Base-by-base conservation (phyloP, 1,139 yeast species). In the Ogataea hybrid region DNA sequence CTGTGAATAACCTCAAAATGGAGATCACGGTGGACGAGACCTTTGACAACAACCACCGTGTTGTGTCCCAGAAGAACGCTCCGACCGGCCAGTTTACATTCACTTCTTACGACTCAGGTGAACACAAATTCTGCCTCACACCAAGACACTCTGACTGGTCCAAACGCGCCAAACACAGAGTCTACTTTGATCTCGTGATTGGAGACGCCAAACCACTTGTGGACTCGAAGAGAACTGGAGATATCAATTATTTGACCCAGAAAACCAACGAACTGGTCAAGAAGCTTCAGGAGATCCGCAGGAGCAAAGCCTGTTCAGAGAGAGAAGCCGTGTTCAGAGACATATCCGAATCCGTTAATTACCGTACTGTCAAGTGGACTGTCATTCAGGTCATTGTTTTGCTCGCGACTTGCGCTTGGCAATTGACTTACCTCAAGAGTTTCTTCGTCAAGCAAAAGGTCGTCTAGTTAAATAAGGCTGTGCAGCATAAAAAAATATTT, bases 51-150 rank as follows among this genome's bases (percentile, higher is more conserved):
- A 70, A 78, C 51, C 81, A 78, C 52, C 64, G 76, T 40, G 82
- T 80, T 17, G 76, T 79, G 12, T 71, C 72, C 30, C 84, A 79
- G 53, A 71, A 69, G 53, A 75, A 73, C 17, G 50, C 69, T 1
- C 64, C 77, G 11, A 60, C 62, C 7, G 81, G 84, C 6, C 81
- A 77, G 48, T 80, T 81, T 54, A 73, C 81, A 0, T 80, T 79
- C 61, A 76, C 79, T 12, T 77, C 84, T 0, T 55, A 79, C 31
- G 84, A 75, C 25, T 62, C 75, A 1, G 87, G 87, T 16, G 84
- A 80, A 45, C 86, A 81, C 57, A 68, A 74, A 44, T 69, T 81
- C 33, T 81, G 87, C 55, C 57, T 81, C 30, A 72, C 77, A 2
- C 84, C 86, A 17, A 64, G 66, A 44, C 71, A 71, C 44, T 68